A percentile compares a stretch with the other conserved stretches of the same genome.
Evolutionary conservation across 2,329 filamentous ascomycete genomes (phyloP).

Genomic region (Domatiomyces globalis): DNA sequence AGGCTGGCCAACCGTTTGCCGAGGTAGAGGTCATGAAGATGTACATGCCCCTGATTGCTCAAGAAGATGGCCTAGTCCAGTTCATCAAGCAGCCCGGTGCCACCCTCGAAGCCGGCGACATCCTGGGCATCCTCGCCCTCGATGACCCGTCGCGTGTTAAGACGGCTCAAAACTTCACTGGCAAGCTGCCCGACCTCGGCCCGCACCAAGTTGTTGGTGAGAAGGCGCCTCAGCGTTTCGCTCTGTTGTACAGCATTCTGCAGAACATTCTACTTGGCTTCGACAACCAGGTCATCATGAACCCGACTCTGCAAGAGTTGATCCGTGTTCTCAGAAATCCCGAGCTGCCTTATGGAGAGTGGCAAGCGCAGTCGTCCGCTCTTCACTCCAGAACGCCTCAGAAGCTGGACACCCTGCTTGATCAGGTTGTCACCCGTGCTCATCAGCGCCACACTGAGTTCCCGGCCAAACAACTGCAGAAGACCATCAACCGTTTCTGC

Average conservation of each 20-base stretch:
- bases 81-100: conserved; percentile 98
- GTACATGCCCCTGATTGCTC: conserved; percentile 96
- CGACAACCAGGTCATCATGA: conserved; percentile 97
- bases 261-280: conserved; percentile 82
- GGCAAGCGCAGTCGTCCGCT: conserved; percentile 88
- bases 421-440: conserved; percentile 73
- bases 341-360: conserved; percentile 90
- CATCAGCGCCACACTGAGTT: conserved; percentile 70
- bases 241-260: conserved; percentile 61
- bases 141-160: conserved; percentile 95
- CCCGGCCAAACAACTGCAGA: conserved; percentile 73
- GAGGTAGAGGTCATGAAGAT: conserved; percentile 99
- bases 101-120: conserved; percentile 94
- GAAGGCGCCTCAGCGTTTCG: conserved; percentile 83
- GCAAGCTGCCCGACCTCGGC: conserved; percentile 75
- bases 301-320: conserved; percentile 67
- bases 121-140: conserved; percentile 88
- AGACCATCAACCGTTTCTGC: conserved; percentile 74
- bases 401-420: conserved; percentile 71
- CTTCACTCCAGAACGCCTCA: conserved; percentile 95
- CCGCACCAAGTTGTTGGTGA: conserved; percentile 73
- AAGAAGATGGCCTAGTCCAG: conserved; percentile 92
- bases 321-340: conserved; percentile 80
- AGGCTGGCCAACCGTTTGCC: conserved; percentile 81
- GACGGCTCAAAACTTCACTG: conserved; percentile 85